A percentile compares a stretch with the other conserved stretches of the same genome.
Evolutionary conservation across 2,329 filamentous ascomycete genomes (phyloP).

Genomic region (Myrmaecium sp.): DNA sequence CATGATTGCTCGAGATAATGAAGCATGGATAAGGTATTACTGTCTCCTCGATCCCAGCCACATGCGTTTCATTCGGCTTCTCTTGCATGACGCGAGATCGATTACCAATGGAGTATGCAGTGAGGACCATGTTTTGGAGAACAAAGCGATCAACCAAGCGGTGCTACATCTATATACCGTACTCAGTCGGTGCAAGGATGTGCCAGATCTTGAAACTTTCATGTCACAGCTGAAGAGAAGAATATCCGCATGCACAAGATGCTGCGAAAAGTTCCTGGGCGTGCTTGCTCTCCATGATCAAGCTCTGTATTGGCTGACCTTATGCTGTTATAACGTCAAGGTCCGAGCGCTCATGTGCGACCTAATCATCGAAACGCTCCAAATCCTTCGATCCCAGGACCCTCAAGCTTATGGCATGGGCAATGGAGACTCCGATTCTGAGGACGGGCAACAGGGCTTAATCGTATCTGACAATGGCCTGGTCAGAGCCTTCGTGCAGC

Average conservation of each 20-base stretch:
- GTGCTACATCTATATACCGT: slow-evolving; percentile 60
- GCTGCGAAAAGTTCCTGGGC: slow-evolving; percentile 41
- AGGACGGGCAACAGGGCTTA: slow-evolving; percentile 9
- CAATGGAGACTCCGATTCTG: slow-evolving; percentile 12
- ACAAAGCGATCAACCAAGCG: slow-evolving; percentile 35
- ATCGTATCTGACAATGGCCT: slow-evolving; percentile 7
- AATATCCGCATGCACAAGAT: slow-evolving; percentile 33
- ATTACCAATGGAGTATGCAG: slow-evolving; percentile 34
- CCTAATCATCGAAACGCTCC: slow-evolving; percentile 17
- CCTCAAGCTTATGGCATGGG: slow-evolving; percentile 13
- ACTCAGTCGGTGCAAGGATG: slow-evolving; percentile 52
- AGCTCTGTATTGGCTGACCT: slow-evolving; percentile 45
- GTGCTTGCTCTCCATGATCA: slow-evolving; percentile 42
- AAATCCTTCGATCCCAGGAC: slow-evolving; percentile 16
- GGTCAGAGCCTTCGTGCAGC: slow-evolving; percentile 8
- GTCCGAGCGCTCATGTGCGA: slow-evolving; percentile 13
- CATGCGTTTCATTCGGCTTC: slow-evolving; percentile 44
- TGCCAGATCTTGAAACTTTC: slow-evolving; percentile 43
- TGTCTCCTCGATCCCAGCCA: slow-evolving; percentile 64
- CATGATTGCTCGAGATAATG: slow-evolving; percentile 55
- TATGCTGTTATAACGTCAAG: slow-evolving; percentile 14
- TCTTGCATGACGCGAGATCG: slow-evolving; percentile 41
- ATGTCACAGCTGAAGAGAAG: slow-evolving; percentile 34
- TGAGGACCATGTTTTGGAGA: slow-evolving; percentile 28
- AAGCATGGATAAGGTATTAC: slow-evolving; percentile 55